phyloP scores from a whole-genome alignment of 495 filamentous ascomycete genomes.

The Xylaria castorea region DNA sequence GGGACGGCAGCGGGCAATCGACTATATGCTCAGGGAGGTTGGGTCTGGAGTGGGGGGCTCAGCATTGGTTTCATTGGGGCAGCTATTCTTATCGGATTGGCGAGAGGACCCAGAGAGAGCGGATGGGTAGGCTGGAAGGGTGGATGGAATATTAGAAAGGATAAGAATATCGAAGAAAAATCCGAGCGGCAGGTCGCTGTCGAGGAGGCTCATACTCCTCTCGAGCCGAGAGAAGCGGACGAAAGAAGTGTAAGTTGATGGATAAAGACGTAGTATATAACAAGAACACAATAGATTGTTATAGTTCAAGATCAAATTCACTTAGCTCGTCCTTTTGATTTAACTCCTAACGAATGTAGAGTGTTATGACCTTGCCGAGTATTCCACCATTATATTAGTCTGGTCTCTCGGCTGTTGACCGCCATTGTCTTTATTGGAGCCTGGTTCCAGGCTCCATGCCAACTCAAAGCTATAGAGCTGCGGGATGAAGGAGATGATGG shows the following conservation, averaged over 20 bases:
- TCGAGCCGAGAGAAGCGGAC: background rate
- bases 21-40: constrained; percentile 72
- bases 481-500: background rate
- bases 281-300: background rate
- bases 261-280: background rate
- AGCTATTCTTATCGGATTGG: constrained; percentile 63
- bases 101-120: constrained; percentile 70
- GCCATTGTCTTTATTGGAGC: background rate
- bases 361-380: background rate
- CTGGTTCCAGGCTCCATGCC: background rate
- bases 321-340: background rate
- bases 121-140: constrained; percentile 80
- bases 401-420: background rate
- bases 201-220: constrained; percentile 5
- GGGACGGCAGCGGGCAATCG: constrained; percentile 77
- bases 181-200: background rate
- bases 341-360: background rate
- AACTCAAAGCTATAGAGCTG: background rate
- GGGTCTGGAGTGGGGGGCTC: constrained; percentile 70
- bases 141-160: constrained; percentile 61
- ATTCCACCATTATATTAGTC: background rate
- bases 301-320: background rate
- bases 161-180: constrained; percentile 26
- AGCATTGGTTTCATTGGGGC: constrained; percentile 70
- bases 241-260: background rate